These are phyloP conservation scores for Neofusicoccum kwambonambiense DNA, from an alignment of 2,329 filamentous ascomycete genomes.

Conservation along the genomic window DNA sequence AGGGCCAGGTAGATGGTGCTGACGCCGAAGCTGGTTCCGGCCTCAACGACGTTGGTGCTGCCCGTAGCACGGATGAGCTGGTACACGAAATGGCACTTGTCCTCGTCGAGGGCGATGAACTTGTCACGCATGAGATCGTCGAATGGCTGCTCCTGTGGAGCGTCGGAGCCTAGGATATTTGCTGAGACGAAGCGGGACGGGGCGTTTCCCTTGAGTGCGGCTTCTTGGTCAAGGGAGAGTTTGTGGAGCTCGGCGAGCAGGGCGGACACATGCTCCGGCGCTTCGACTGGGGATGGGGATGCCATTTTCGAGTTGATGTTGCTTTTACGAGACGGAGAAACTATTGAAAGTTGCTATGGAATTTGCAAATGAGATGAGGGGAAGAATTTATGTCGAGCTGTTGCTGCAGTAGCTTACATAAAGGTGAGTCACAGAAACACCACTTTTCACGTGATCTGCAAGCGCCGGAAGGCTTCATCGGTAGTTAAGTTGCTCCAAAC, in stretches of 20 bases:
- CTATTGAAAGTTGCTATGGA: no score
- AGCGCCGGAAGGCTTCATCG: no score
- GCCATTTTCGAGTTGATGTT: background rate
- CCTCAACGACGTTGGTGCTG: conserved; percentile 57
- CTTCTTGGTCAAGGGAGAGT: conserved; percentile 11
- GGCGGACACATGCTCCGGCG: conserved; percentile 3
- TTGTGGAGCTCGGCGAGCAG: conserved; percentile 13
- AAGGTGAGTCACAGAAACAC: no score
- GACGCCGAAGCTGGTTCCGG: conserved; percentile 61
- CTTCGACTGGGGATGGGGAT: background rate
- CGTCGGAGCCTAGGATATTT: background rate
- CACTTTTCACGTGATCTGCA: no score
- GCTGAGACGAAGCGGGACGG: background rate
- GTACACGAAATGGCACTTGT: conserved; percentile 60
- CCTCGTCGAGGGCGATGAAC: conserved; percentile 59
- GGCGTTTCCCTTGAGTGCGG: background rate
- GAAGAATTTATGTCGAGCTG: no score
- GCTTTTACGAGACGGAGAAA: no score
- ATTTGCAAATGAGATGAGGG: no score
- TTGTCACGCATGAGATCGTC: conserved; percentile 43
- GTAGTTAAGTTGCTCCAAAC: no score
- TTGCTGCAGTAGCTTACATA: no score
- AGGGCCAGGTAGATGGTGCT: conserved; percentile 63
- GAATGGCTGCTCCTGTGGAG: background rate
- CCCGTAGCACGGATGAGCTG: conserved; percentile 50